These are phyloP conservation scores for Nidula microcarpa DNA, from an alignment of 768 basidiomycete genomes.

Conservation along the genomic window DNA sequence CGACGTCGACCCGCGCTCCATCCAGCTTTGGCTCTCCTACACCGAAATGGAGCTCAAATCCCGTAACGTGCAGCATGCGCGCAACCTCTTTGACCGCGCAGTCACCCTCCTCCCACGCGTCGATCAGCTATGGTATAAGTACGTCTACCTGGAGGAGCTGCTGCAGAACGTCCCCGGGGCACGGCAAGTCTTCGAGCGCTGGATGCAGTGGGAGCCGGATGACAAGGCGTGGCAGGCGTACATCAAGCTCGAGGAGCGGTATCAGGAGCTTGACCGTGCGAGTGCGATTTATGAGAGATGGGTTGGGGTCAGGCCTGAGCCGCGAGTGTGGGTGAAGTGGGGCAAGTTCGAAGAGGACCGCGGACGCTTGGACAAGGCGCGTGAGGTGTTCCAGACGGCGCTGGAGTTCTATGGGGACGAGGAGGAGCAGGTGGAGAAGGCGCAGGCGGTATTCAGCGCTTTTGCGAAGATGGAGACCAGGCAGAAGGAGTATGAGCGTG, in stretches of 20 bases:
- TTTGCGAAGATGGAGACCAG: constrained; percentile 98
- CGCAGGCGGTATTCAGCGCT: constrained; percentile 87
- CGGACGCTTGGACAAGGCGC: constrained; percentile 66
- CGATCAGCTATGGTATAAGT: constrained; percentile 99
- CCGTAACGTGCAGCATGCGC: constrained; percentile 94
- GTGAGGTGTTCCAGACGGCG: constrained; percentile 89
- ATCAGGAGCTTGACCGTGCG: constrained; percentile 87
- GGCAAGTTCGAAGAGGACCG: constrained; percentile 87
- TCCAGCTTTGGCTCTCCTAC: constrained; percentile 92
- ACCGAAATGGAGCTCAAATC: constrained; percentile 98
- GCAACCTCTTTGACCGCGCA: constrained; percentile 95
- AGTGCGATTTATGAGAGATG: constrained; percentile 92
- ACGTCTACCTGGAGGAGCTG: constrained; percentile 96
- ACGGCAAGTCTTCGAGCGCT: constrained; percentile 96
- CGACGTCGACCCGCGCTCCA: constrained; percentile 88
- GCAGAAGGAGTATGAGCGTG: constrained; percentile 94
- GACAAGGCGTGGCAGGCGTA: constrained; percentile 99
- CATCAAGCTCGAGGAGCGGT: constrained; percentile 95
- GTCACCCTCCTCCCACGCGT: constrained; percentile 95
- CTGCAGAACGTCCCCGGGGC: constrained; percentile 95
- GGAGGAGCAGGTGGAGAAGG: constrained; percentile 91
- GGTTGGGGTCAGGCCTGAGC: constrained; percentile 74
- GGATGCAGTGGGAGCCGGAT: constrained; percentile 99
- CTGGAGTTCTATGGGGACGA: constrained; percentile 89
- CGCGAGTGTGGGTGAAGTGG: constrained; percentile 81